Base-by-base conservation (phyloP, 2,329 filamentous ascomycete species). In the Ascomycota sp. region DNA sequence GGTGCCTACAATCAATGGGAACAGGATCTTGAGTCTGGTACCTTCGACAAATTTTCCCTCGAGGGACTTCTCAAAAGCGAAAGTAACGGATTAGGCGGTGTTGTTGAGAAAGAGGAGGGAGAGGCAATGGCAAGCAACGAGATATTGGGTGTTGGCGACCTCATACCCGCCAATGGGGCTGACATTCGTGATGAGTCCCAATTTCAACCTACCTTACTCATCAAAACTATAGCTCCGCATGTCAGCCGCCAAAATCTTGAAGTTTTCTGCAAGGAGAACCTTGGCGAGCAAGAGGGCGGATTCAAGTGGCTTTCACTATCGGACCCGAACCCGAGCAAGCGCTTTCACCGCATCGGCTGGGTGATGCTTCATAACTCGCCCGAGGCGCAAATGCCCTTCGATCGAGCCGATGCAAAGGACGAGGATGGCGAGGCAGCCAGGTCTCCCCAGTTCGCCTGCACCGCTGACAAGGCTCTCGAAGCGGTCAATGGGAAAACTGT, bases 401-500 rank as follows among this genome's bases (percentile, higher is more conserved):
- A 91, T 40, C 65, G 75, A 36, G 63, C 68, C n/a, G 78, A 89
- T 40, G 66, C 68, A 9, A 72, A 77, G 38, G 76, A 82, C 29
- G 75, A 77, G 27, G 66, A 73, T 33, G 63, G 64, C 10, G 50
- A 60, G 40, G 60, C 67, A 25, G 60, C 63, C 11, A 67, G 68
- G 32, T 63, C 69, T 21, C 56, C 64, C 13, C 50, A 51, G 7
- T 52, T 48, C 5, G 54, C 60, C 2, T 65, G 64, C 3, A 78
- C 76, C 2, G 82, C 83, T 0, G 79, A 93, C 27, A 86, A 79
- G 45, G 86, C 86, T 1, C 65, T 94, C 0, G 82, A 89, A 36
- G 81, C 83, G n/a, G 76, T 98, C 42, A 95, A 98, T 44, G 82
- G 85, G 40, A 95, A 98, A 59, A 93, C 83, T 0, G 92, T 98